Conservation (phyloP, 306 rosid species). For the Urtica urens region DNA sequence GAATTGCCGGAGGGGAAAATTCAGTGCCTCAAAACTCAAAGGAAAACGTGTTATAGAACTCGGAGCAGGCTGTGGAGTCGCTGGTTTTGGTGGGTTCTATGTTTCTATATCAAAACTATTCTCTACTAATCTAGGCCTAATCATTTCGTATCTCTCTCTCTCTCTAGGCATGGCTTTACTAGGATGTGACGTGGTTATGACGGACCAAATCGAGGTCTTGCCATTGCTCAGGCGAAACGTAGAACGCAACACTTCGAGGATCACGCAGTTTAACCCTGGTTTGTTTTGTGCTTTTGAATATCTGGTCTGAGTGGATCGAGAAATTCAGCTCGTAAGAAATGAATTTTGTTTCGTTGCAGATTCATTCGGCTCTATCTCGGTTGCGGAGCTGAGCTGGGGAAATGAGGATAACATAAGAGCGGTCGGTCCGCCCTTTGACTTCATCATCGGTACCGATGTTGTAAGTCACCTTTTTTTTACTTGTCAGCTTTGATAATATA, state of each 20-base stretch:
- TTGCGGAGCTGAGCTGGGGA: conserved; percentile 82
- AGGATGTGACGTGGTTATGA: conserved; percentile 70
- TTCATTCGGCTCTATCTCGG: conserved; percentile 72
- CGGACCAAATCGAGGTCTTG: conserved; percentile 87
- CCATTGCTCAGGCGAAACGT: conserved; percentile 67
- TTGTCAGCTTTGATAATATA: background rate
- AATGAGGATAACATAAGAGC: conserved; percentile 63
- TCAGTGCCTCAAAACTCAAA: conserved; percentile 73
- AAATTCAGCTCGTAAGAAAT: conserved; percentile 16
- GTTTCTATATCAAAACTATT: conserved; percentile 1
- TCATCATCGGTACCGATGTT: conserved; percentile 84
- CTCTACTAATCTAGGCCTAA: conserved; percentile 19
- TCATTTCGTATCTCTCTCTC: too few relatives aligned
- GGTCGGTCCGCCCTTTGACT: conserved; percentile 80
- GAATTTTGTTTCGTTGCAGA: too few relatives aligned
- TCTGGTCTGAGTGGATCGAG: conserved; percentile 4
- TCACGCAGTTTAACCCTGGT: conserved; percentile 56
- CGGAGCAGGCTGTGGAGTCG: conserved; percentile 97
- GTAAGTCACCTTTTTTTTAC: conserved; percentile 30
- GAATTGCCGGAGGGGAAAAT: conserved; percentile 81
- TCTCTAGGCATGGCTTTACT: conserved; percentile 87
- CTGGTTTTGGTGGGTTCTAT: conserved; percentile 60
- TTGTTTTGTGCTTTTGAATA: conserved; percentile 26
- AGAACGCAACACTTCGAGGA: conserved; percentile 78
- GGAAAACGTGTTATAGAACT: conserved; percentile 91